Conservation (phyloP, 2,329 filamentous ascomycete genomes). For the Eurotiales sp. region DNA sequence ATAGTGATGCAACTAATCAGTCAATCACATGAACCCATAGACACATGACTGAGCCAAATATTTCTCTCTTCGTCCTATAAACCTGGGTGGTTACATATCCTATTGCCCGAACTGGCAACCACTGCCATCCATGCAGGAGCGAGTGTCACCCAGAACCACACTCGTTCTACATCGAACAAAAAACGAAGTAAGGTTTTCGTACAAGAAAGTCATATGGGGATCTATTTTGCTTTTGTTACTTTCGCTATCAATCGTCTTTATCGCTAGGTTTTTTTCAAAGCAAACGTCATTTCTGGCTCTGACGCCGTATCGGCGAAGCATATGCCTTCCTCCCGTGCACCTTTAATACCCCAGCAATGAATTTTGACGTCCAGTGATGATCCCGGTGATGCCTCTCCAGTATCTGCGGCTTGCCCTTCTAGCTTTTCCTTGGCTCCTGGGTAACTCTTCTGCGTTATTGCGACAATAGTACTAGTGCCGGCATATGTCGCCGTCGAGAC, state of each 20-base stretch:
- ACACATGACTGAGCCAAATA: background rate
- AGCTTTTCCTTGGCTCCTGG: constrained; percentile 12
- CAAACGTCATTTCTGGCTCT: constrained; percentile 40
- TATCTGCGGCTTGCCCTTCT: constrained; percentile 16
- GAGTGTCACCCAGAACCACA: background rate
- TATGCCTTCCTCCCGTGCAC: constrained; percentile 42
- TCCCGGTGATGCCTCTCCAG: background rate
- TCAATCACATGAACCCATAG: constrained; percentile 8
- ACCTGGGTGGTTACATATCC: constrained; percentile 1
- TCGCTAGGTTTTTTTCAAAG: background rate
- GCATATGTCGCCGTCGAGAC: constrained; percentile 44
- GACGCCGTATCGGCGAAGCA: constrained; percentile 45
- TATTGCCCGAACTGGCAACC: background rate
- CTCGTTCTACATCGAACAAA: background rate
- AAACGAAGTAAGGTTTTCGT: background rate
- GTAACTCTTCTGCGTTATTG: constrained; percentile 29
- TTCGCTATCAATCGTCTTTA: background rate
- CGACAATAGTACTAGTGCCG: constrained; percentile 46
- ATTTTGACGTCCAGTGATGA: constrained; percentile 34
- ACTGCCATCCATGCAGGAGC: background rate
- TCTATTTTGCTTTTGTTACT: background rate
- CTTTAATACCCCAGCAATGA: constrained; percentile 45
- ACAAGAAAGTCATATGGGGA: background rate
- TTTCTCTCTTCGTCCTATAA: too few relatives aligned
- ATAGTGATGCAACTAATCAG: background rate